Evolutionary conservation across 2,329 filamentous ascomycete genomes (phyloP).

Genomic region (Colletotrichum sp.): DNA sequence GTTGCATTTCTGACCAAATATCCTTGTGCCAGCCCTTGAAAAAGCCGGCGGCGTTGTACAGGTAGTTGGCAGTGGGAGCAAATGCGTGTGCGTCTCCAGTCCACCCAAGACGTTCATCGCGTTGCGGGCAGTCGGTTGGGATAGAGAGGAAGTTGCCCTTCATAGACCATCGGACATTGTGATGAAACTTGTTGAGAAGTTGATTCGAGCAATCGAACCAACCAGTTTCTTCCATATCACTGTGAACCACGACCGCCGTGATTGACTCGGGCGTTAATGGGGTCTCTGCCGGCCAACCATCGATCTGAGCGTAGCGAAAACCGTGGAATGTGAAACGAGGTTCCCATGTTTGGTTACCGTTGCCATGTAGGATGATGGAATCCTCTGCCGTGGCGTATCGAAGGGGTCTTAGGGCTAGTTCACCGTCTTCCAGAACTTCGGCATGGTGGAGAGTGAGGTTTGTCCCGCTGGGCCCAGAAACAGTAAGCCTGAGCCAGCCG

Average conservation of each 20-base stretch:
- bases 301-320: conserved; percentile 55
- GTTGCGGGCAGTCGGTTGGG: conserved; percentile 63
- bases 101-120: conserved; percentile 61
- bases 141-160: conserved; percentile 62
- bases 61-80: conserved; percentile 52
- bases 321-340: conserved; percentile 58
- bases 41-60: conserved; percentile 58
- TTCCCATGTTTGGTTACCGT: conserved; percentile 35
- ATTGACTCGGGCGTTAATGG: conserved; percentile 24
- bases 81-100: conserved; percentile 57
- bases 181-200: conserved; percentile 57
- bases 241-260: conserved; percentile 46
- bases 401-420: conserved; percentile 46
- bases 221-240: conserved; percentile 55
- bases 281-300: conserved; percentile 41
- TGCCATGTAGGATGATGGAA: conserved; percentile 33
- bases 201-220: conserved; percentile 56
- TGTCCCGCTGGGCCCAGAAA: conserved; percentile 39
- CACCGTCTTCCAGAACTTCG: conserved; percentile 57
- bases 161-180: conserved; percentile 62
- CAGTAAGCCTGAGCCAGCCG: conserved; percentile 47
- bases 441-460: conserved; percentile 54
- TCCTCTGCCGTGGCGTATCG: conserved; percentile 47
- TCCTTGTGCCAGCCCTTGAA: conserved; percentile 56
- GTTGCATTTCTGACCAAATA: conserved; percentile 37